These are phyloP conservation scores for Chrysoporthe deuterocubensis DNA, from an alignment of 2,329 filamentous ascomycete genomes.

Conservation along the genomic window DNA sequence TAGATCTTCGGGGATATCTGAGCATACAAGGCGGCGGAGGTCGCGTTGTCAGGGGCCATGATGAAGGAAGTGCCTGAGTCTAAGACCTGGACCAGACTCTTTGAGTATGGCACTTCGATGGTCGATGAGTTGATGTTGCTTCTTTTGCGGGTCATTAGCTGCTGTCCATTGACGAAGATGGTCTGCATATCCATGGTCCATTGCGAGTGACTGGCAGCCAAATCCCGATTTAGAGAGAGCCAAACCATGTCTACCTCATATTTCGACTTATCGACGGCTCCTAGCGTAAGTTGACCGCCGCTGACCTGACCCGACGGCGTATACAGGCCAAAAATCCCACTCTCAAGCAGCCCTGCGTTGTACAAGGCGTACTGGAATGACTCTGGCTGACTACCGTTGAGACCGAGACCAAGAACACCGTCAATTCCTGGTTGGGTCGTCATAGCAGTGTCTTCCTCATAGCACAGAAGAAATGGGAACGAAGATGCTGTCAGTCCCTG, in stretches of 20 bases:
- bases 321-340: conserved; percentile 36
- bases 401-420: conserved; percentile 23
- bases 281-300: conserved; percentile 37
- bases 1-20: conserved; percentile 36
- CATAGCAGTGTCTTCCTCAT: conserved; percentile 18
- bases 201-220: conserved; percentile 20
- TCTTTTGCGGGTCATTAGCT: conserved; percentile 23
- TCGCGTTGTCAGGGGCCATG: conserved; percentile 35
- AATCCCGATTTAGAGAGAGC: conserved; percentile 30
- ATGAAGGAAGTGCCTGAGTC: conserved; percentile 39
- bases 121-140: conserved; percentile 15
- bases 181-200: conserved; percentile 35
- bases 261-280: conserved; percentile 35
- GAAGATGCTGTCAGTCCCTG: conserved; percentile 13
- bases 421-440: conserved; percentile 22
- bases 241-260: conserved; percentile 34
- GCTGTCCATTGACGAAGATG: conserved; percentile 33
- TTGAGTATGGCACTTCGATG: conserved; percentile 15
- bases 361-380: conserved; percentile 37
- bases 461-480: conserved; percentile 21
- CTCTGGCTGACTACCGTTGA: conserved; percentile 11
- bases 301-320: conserved; percentile 31
- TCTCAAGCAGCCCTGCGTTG: conserved; percentile 32
- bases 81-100: conserved; percentile 31
- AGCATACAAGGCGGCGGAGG: conserved; percentile 36